These are phyloP conservation scores for Aspergillus sclerotiicarbonarius DNA, from an alignment of 495 filamentous ascomycete species.

Conservation along the genomic window DNA sequence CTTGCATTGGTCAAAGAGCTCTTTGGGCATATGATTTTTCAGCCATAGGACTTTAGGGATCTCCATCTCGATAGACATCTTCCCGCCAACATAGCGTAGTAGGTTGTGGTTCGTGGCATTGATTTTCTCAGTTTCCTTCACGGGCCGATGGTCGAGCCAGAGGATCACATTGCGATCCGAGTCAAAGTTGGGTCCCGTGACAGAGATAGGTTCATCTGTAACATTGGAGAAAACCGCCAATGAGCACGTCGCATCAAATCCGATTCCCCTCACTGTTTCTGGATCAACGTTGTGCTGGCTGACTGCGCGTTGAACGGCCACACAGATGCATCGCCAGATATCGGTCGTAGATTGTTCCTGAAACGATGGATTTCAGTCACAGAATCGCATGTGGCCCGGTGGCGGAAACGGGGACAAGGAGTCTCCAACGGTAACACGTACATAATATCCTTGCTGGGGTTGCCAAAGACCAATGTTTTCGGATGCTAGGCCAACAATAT, in stretches of 20 bases:
- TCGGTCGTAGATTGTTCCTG: conserved; percentile 98
- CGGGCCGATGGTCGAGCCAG: conserved; percentile 90
- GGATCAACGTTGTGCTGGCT: conserved; percentile 74
- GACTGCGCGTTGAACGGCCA: conserved; percentile 74
- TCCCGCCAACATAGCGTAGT: conserved; percentile 93
- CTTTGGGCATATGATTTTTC: conserved; percentile 95
- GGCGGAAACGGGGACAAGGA: background rate
- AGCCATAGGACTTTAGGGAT: conserved; percentile 97
- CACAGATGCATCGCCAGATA: conserved; percentile 90
- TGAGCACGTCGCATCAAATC: conserved; percentile 97
- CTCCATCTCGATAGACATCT: conserved; percentile 99
- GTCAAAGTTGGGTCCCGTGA: conserved; percentile 82
- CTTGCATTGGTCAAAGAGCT: conserved; percentile 86
- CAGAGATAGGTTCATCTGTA: conserved; percentile 83
- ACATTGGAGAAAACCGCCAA: conserved; percentile 84
- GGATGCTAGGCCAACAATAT: conserved; percentile 87
- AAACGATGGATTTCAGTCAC: conserved; percentile 19
- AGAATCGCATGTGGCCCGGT: background rate
- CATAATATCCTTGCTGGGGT: conserved; percentile 86
- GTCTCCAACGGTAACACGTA: conserved; percentile 29
- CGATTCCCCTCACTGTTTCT: conserved; percentile 74
- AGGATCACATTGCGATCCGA: conserved; percentile 87
- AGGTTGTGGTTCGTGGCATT: conserved; percentile 90
- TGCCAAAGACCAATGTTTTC: conserved; percentile 95
- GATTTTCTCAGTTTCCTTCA: conserved; percentile 84